Evolutionary conservation across 495 filamentous ascomycete species (phyloP).

Genomic region (Niebla homalea): DNA sequence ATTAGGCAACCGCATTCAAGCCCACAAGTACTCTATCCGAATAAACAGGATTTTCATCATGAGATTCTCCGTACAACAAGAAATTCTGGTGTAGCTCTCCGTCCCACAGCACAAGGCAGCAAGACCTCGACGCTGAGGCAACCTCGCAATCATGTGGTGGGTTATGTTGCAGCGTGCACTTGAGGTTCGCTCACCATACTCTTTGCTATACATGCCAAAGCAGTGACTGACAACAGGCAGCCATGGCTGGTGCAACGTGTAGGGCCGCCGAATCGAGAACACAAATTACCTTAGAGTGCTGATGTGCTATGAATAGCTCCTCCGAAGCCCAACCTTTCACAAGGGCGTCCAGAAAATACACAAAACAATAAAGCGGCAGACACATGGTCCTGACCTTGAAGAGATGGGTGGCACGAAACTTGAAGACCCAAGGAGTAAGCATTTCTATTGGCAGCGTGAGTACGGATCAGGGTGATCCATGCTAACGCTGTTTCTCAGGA

Average conservation of each 20-base stretch:
- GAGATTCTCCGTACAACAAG: too few species aligned
- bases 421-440: constrained; percentile 31
- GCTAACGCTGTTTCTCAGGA: constrained; percentile 13
- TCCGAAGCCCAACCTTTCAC: constrained; percentile 47
- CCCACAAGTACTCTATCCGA: too few species aligned
- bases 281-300: constrained; percentile 12
- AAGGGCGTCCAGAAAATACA: constrained; percentile 42
- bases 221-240: too few species aligned
- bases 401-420: constrained; percentile 44
- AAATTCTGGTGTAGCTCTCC: too few species aligned
- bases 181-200: constrained; percentile 29
- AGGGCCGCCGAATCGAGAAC: constrained; percentile 32
- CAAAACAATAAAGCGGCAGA: constrained; percentile 36
- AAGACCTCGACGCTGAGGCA: too few species aligned
- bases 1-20: too few species aligned
- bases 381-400: constrained; percentile 42
- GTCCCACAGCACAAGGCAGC: too few species aligned
- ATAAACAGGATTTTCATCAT: too few species aligned
- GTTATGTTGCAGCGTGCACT: constrained; percentile 23
- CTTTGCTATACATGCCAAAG: neutral
- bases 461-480: neutral
- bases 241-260: constrained; percentile 15
- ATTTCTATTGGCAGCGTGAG: neutral
- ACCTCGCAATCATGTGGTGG: constrained; percentile 16
- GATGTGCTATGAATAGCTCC: constrained; percentile 32